These are phyloP conservation scores for Hypseocharis bilobata DNA, from an alignment of 441 rosid genomes.

Conservation along the genomic window DNA sequence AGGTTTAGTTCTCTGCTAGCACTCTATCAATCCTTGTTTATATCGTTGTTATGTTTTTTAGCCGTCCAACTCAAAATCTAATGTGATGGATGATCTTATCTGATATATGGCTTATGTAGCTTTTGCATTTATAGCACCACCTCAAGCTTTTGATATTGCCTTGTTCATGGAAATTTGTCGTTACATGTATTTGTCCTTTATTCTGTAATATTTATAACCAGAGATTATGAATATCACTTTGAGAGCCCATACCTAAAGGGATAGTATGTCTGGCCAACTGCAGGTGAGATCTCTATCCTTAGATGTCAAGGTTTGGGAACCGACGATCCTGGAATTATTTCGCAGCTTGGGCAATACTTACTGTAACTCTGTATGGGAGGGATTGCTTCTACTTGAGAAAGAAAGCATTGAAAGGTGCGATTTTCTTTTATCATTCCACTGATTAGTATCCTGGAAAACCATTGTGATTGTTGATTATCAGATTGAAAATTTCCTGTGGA, in stretches of 20 bases:
- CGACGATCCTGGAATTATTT: slow-evolving; percentile 67
- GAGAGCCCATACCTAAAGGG: slow-evolving; percentile 8
- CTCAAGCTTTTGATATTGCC: too few relatives aligned
- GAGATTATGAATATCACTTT: slow-evolving; percentile 5
- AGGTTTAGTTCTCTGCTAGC: not conserved
- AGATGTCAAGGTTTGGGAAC: slow-evolving; percentile 95
- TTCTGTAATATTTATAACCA: too few relatives aligned
- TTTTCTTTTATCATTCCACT: not conserved
- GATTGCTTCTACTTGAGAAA: slow-evolving; percentile 35
- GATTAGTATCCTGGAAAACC: not conserved
- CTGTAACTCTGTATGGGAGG: slow-evolving; percentile 87
- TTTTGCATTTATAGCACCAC: too few relatives aligned
- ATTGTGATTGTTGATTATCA: not conserved
- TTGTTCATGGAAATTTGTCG: too few relatives aligned
- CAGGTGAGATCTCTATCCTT: slow-evolving; percentile 84
- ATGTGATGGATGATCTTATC: too few relatives aligned
- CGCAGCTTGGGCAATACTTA: slow-evolving; percentile 61
- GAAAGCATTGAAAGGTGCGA: slow-evolving; percentile 32
- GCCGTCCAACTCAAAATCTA: too few relatives aligned
- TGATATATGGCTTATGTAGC: too few relatives aligned
- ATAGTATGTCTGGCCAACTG: slow-evolving; percentile 23
- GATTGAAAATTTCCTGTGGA: not conserved
- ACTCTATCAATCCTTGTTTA: too few relatives aligned
- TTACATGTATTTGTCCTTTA: too few relatives aligned
- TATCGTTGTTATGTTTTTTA: too few relatives aligned